These are phyloP conservation scores for Neoconidiobolus thromboides DNA, from an alignment of 371 early-diverging fungal genomes.

Conservation along the genomic window DNA sequence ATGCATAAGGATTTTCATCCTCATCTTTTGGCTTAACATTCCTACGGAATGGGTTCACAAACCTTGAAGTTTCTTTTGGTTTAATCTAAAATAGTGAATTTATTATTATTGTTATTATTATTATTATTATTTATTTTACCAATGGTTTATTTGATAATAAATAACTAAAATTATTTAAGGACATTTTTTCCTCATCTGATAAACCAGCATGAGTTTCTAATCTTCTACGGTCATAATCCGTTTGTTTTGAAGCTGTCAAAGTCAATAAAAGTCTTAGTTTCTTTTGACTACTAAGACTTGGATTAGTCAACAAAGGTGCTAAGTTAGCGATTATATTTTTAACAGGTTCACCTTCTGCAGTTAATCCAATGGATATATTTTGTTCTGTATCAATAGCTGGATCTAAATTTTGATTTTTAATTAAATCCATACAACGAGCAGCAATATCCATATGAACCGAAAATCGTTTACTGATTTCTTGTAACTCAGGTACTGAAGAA, in stretches of 20 bases:
- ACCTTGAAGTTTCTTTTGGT: neutral
- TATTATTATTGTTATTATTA: neutral
- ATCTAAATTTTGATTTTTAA: conserved; percentile 52
- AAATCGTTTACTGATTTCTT: conserved; percentile 76
- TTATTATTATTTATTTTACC: conserved; percentile 5
- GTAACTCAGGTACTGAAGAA: conserved; percentile 77
- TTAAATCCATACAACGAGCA: conserved; percentile 64
- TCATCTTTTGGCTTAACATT: conserved; percentile 11
- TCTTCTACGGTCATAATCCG: conserved; percentile 34
- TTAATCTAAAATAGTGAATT: neutral
- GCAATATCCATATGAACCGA: conserved; percentile 84
- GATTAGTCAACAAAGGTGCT: conserved; percentile 61
- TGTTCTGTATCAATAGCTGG: conserved; percentile 47
- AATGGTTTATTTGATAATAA: conserved; percentile 37
- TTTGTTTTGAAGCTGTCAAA: conserved; percentile 49
- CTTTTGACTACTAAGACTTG: conserved; percentile 36
- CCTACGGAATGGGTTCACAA: neutral
- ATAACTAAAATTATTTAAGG: conserved; percentile 49
- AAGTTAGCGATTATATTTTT: conserved; percentile 62
- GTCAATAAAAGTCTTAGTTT: conserved; percentile 75
- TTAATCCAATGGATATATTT: conserved; percentile 79
- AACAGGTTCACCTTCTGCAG: conserved; percentile 52
- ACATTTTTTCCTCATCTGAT: conserved; percentile 45
- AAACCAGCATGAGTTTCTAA: conserved; percentile 57
- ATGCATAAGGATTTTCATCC: conserved; percentile 37